Evolutionary conservation across 805 yeast genomes (phyloP).

Genomic region (Komagataella phaffii): DNA sequence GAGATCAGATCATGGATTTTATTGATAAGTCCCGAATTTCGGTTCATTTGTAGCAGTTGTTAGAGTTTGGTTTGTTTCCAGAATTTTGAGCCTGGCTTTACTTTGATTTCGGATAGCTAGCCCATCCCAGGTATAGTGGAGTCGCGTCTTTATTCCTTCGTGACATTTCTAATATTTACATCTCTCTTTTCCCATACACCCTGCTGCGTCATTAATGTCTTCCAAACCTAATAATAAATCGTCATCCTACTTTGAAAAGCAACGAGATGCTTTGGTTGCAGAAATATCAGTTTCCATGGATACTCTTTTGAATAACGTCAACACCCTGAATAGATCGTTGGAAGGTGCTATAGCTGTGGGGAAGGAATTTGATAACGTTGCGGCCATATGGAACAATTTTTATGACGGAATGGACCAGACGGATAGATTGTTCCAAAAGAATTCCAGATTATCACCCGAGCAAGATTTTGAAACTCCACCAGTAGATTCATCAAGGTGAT

Average conservation of each 20-base stretch:
- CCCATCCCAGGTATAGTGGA: background rate
- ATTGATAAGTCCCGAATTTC: too few relatives aligned
- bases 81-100: too few relatives aligned
- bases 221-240: background rate
- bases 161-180: background rate
- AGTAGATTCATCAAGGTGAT: background rate
- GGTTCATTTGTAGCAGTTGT: too few relatives aligned
- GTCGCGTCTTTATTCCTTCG: background rate
- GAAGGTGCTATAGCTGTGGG: slow-evolving; percentile 63
- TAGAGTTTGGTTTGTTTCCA: too few relatives aligned
- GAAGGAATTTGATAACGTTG: slow-evolving; percentile 59
- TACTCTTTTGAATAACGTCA: slow-evolving; percentile 48
- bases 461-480: background rate
- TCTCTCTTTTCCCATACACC: background rate
- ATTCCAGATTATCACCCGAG: background rate
- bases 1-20: too few relatives aligned
- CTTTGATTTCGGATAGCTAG: too few relatives aligned
- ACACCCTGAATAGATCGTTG: slow-evolving; percentile 51
- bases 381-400: slow-evolving; percentile 57
- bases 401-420: slow-evolving; percentile 35
- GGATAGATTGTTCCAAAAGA: slow-evolving; percentile 7
- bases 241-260: slow-evolving; percentile 35
- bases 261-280: slow-evolving; percentile 41
- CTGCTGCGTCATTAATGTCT: background rate
- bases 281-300: slow-evolving; percentile 49